phyloP scores from a whole-genome alignment of 495 filamentous ascomycete genomes.

The Lasiosphaeris hirsuta region DNA sequence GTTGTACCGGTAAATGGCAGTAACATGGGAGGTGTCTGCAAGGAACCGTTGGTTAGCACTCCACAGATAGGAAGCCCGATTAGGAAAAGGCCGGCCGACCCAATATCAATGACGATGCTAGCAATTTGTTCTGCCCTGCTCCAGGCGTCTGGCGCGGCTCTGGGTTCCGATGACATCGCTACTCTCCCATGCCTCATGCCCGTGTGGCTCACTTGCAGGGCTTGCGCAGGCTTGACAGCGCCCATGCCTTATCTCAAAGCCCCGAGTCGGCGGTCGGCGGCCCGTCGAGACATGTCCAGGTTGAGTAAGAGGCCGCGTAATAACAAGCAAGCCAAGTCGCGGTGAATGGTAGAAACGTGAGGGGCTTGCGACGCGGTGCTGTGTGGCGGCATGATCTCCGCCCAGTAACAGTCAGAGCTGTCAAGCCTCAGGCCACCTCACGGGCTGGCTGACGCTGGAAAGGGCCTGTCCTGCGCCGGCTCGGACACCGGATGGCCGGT shows the following conservation, averaged over 20 bases:
- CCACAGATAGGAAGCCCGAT: background rate
- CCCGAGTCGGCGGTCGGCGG: too few species aligned
- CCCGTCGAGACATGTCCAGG: too few species aligned
- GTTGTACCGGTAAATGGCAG: conserved; percentile 9
- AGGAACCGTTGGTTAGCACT: conserved; percentile 6
- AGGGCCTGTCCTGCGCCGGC: background rate
- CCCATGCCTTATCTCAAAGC: too few species aligned
- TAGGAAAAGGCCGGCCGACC: background rate
- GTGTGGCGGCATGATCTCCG: conserved; percentile 1
- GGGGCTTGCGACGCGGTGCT: background rate
- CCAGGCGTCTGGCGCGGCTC: background rate
- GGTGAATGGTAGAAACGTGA: background rate
- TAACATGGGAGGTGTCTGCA: conserved; percentile 7
- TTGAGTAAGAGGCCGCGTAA: conserved; percentile 2
- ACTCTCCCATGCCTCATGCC: too few species aligned
- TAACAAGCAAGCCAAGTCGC: background rate
- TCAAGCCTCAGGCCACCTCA: background rate
- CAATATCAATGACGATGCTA: conserved; percentile 24
- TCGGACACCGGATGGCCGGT: background rate
- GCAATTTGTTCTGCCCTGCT: conserved; percentile 23
- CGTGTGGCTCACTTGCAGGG: too few species aligned
- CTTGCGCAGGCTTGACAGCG: too few species aligned
- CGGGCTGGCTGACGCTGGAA: background rate
- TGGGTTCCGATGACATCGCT: background rate
- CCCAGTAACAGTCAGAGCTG: background rate